A percentile compares a stretch with the other conserved stretches of the same genome.
Evolutionary conservation across 768 basidiomycete species (phyloP).

Genomic region (Sarcodon aspratus): DNA sequence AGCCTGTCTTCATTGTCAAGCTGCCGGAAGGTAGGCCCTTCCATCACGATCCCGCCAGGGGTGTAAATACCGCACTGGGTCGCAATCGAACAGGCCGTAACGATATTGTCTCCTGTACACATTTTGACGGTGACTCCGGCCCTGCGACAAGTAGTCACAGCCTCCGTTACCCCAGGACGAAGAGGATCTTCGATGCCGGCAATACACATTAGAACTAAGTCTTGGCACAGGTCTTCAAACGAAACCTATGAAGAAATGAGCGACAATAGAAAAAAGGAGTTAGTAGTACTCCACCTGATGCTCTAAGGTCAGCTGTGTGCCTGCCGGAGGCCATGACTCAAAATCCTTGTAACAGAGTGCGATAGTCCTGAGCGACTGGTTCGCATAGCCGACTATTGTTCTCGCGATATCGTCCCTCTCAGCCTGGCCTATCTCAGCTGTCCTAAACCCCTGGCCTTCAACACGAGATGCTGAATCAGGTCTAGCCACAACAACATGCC

Average conservation of each 20-base stretch:
- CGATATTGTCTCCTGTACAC: constrained; percentile 13
- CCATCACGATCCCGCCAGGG: constrained; percentile 93
- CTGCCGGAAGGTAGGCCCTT: constrained; percentile 86
- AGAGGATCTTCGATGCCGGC: constrained; percentile 43
- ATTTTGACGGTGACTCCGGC: constrained; percentile 41
- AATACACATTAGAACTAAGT: constrained; percentile 33
- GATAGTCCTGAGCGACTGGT: constrained; percentile 90
- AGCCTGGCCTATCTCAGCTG: constrained; percentile 47
- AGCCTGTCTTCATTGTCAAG: constrained; percentile 62
- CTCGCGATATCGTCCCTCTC: constrained; percentile 76
- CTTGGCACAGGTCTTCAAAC: constrained; percentile 22
- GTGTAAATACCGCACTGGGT: constrained; percentile 85
- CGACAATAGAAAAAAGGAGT: constrained; percentile 17
- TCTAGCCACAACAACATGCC: constrained; percentile 13
- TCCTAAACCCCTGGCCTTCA: constrained; percentile 29
- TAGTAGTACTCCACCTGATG: constrained; percentile 15
- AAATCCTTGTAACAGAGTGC: constrained; percentile 91
- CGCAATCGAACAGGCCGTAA: constrained; percentile 34
- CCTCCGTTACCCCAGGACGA: constrained; percentile 34
- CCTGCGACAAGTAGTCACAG: constrained; percentile 29
- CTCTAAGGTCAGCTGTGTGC: constrained; percentile 13
- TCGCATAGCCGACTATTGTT: constrained; percentile 97
- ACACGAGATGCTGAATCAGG: constrained; percentile 12
- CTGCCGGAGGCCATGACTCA: constrained; percentile 69
- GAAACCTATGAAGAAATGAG: constrained; percentile 7